These are phyloP conservation scores for Cercospora citrullina DNA, from an alignment of 2,329 filamentous ascomycete species.

Conservation along the genomic window DNA sequence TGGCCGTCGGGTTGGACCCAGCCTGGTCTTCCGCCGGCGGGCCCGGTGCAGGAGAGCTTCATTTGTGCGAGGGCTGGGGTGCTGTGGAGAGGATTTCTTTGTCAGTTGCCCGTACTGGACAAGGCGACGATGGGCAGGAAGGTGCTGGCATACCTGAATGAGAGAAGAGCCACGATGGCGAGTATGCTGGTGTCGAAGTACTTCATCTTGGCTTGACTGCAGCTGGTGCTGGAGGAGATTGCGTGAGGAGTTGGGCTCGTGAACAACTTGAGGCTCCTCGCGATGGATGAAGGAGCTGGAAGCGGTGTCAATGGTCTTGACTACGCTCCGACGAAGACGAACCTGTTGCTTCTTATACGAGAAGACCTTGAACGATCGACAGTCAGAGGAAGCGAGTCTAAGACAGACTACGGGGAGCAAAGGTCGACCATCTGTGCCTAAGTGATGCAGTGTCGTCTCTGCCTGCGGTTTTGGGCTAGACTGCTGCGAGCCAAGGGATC, in stretches of 20 bases:
- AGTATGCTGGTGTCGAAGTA: background rate
- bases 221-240: background rate
- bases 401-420: background rate
- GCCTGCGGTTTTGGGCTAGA: background rate
- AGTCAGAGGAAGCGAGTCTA: background rate
- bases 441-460: background rate
- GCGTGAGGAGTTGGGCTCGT: background rate
- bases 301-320: too few relatives aligned
- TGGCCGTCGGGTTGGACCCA: background rate
- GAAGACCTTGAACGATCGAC: background rate
- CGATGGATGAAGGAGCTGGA: too few relatives aligned
- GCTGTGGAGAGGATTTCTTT: background rate
- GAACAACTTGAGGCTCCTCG: background rate
- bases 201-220: background rate
- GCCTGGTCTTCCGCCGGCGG: background rate
- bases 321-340: background rate
- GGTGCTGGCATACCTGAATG: background rate
- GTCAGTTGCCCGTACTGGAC: background rate
- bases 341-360: background rate
- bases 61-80: background rate
- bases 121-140: background rate
- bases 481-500: background rate
- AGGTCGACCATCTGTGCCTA: background rate
- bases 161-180: background rate
- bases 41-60: background rate